Conservation (phyloP, 805 yeast species). For the Yamadazyma paraphyllophila region DNA sequence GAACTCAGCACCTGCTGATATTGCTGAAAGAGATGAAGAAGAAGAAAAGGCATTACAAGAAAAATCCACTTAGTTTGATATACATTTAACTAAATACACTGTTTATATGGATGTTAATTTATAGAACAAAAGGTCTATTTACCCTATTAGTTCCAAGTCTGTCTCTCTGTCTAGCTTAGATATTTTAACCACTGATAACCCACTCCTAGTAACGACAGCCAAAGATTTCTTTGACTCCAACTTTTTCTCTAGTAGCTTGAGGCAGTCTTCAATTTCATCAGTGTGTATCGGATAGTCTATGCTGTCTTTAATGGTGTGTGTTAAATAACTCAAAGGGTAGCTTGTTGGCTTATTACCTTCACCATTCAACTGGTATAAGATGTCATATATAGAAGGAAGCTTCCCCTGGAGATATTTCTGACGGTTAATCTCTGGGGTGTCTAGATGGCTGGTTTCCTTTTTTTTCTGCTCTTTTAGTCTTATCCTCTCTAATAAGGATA, state of each 20-base stretch:
- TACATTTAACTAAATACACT: background rate
- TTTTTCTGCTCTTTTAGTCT: constrained; percentile 31
- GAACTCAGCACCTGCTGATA: constrained; percentile 91
- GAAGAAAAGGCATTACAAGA: background rate
- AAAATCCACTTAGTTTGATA: background rate
- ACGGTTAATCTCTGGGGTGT: constrained; percentile 23
- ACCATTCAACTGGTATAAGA: constrained; percentile 27
- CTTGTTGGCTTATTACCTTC: constrained; percentile 6
- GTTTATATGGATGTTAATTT: background rate
- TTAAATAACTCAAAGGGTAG: constrained; percentile 24
- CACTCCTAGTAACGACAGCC: constrained; percentile 21
- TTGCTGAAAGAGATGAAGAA: constrained; percentile 52
- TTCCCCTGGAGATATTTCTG: constrained; percentile 26
- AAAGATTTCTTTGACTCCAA: constrained; percentile 13
- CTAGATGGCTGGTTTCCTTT: constrained; percentile 13
- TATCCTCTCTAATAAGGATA: constrained; percentile 37
- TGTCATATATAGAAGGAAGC: constrained; percentile 30
- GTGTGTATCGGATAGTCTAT: constrained; percentile 26
- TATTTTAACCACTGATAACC: constrained; percentile 26
- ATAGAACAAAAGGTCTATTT: background rate
- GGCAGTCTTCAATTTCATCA: constrained; percentile 28
- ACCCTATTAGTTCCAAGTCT: constrained; percentile 23
- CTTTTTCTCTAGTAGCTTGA: constrained; percentile 19
- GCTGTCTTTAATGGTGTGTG: constrained; percentile 33
- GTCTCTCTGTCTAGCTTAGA: constrained; percentile 23